phyloP scores from a whole-genome alignment of 306 rosid genomes.

The Parietaria judaica region DNA sequence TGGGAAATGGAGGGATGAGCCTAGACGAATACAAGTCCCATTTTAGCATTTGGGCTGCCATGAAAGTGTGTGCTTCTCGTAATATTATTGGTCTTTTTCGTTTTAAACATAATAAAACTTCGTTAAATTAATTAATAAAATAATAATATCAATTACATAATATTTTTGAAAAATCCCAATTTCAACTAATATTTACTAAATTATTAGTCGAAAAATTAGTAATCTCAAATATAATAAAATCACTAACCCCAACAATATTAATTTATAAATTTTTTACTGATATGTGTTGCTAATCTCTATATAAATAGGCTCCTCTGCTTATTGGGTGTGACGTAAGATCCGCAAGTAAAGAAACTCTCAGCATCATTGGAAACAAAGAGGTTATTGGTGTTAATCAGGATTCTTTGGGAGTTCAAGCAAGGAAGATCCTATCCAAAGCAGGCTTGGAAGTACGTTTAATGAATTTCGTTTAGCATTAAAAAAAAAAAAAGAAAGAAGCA shows the following conservation, averaged over 20 bases:
- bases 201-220: no score
- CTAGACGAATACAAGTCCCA: conserved; percentile 14
- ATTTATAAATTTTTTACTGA: not conserved
- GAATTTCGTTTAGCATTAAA: not conserved
- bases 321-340: conserved; percentile 20
- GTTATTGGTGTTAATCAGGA: conserved; percentile 24
- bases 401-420: conserved; percentile 19
- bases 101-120: no score
- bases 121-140: no score
- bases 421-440: conserved; percentile 8
- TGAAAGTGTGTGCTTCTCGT: conserved; percentile 11
- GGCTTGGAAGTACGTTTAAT: conserved; percentile 15
- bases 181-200: no score
- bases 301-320: conserved; percentile 14
- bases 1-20: conserved; percentile 24
- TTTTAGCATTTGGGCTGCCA: conserved; percentile 23
- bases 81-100: not conserved
- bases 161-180: no score
- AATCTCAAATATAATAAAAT: no score
- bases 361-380: conserved; percentile 19
- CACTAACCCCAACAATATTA: not conserved
- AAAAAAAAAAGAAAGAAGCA: no score
- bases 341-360: conserved; percentile 13
- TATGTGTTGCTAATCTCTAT: no score
- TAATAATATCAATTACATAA: no score